phyloP scores from a whole-genome alignment of 2,329 filamentous ascomycete genomes.

The Paecilomyces sp. region DNA sequence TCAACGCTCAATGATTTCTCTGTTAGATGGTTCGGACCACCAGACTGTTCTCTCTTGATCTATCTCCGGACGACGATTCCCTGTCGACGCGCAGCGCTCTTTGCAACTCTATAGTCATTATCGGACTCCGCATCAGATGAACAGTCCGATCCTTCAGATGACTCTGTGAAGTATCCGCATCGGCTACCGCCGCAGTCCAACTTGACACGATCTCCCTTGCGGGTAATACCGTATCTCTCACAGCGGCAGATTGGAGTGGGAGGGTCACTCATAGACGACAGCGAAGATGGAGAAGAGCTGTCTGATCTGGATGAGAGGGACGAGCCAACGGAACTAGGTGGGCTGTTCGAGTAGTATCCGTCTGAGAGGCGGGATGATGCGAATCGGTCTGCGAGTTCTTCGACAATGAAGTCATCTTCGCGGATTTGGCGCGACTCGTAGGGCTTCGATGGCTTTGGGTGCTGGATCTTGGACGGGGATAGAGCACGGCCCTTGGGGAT shows the following conservation, averaged over 20 bases:
- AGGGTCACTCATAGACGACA: conserved; percentile 61
- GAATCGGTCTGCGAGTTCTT: conserved; percentile 73
- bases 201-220: conserved; percentile 86
- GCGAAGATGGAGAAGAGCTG: conserved; percentile 45
- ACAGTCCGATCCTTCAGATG: conserved; percentile 60
- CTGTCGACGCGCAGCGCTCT: conserved; percentile 27
- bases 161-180: conserved; percentile 68
- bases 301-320: conserved; percentile 70
- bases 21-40: neutral
- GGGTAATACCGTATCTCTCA: conserved; percentile 94
- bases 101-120: conserved; percentile 30
- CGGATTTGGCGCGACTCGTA: conserved; percentile 83
- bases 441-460: conserved; percentile 82
- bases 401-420: conserved; percentile 71
- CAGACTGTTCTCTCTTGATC: conserved; percentile 3
- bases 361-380: conserved; percentile 62
- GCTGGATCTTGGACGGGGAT: conserved; percentile 81
- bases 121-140: conserved; percentile 45
- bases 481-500: conserved; percentile 84
- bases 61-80: conserved; percentile 34
- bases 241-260: conserved; percentile 67
- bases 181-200: conserved; percentile 87
- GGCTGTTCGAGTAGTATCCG: conserved; percentile 68
- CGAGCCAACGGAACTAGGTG: conserved; percentile 58
- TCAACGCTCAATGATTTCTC: neutral